phyloP scores from a whole-genome alignment of 179 eudicot species.

The Spinacia oleracea region DNA sequence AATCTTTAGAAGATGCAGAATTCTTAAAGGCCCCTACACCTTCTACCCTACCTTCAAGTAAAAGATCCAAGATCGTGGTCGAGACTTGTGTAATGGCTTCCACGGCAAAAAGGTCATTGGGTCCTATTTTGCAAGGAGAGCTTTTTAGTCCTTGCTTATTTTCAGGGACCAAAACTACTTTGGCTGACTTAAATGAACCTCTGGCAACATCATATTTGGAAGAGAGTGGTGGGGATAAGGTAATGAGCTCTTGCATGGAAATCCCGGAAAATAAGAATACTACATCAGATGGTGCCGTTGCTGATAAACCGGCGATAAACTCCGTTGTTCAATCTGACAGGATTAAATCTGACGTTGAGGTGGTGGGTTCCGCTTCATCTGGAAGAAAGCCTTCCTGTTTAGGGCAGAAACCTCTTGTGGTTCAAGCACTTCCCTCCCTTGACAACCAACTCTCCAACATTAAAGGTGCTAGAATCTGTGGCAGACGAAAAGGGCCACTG shows the following conservation, averaged over 20 bases:
- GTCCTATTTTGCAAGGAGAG: constrained; percentile 19
- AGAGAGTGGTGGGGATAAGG: background rate
- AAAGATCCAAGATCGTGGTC: constrained; percentile 1
- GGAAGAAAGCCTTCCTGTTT: constrained; percentile 9
- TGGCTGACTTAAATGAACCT: constrained; percentile 32
- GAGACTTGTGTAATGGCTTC: constrained; percentile 20
- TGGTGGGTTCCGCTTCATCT: constrained; percentile 15
- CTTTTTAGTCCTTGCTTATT: background rate
- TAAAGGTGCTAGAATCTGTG: constrained; percentile 22
- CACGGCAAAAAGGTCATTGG: constrained; percentile 5
- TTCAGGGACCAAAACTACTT: constrained; percentile 4
- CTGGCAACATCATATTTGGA: background rate
- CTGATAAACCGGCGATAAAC: background rate
- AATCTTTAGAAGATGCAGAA: constrained; percentile 16
- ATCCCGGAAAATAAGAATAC: background rate
- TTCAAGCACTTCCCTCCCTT: constrained; percentile 44
- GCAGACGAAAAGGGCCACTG: constrained; percentile 6
- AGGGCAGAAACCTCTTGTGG: constrained; percentile 27
- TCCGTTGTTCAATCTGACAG: background rate
- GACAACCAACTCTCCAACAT: constrained; percentile 6
- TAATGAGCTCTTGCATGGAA: background rate
- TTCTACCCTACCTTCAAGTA: constrained; percentile 15
- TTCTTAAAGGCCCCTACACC: constrained; percentile 5
- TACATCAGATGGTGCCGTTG: background rate
- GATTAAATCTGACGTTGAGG: constrained; percentile 23